Evolutionary conservation across 371 early-diverging fungal species (phyloP).

Genomic region (Mucor circinelloides): DNA sequence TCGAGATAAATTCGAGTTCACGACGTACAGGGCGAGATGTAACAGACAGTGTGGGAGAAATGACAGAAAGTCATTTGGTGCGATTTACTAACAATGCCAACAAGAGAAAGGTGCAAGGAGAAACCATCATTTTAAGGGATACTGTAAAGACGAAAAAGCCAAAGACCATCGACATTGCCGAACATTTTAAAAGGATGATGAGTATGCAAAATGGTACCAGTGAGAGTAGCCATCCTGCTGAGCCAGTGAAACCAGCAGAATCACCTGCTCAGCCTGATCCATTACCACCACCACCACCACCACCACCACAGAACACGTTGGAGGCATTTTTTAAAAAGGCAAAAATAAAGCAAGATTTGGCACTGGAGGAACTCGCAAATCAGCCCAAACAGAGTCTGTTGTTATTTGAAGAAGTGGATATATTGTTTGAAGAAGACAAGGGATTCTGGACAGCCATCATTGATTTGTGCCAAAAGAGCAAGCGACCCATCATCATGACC

Average conservation of each 20-base stretch:
- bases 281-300: not conserved
- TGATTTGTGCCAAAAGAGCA: slow-evolving; percentile 68
- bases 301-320: not conserved
- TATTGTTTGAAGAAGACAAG: slow-evolving; percentile 80
- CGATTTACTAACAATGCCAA: slow-evolving; percentile 17
- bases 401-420: slow-evolving; percentile 79
- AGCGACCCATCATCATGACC: slow-evolving; percentile 79
- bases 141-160: slow-evolving; percentile 10
- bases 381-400: slow-evolving; percentile 60
- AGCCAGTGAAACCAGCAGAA: not conserved
- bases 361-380: not conserved
- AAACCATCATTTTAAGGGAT: slow-evolving; percentile 13
- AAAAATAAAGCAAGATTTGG: not conserved
- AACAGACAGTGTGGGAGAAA: slow-evolving; percentile 62
- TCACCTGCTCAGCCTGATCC: not conserved
- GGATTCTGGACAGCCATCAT: slow-evolving; percentile 77
- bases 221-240: not conserved
- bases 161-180: slow-evolving; percentile 22
- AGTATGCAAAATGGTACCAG: not conserved
- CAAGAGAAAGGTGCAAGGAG: slow-evolving; percentile 7
- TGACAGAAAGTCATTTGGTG: slow-evolving; percentile 70
- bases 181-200: slow-evolving; percentile 24
- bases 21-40: slow-evolving; percentile 75
- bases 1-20: slow-evolving; percentile 73
- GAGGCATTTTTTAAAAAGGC: not conserved